Evolutionary conservation across 2,329 filamentous ascomycete species (phyloP).

Genomic region (Fonsecaea erecta): DNA sequence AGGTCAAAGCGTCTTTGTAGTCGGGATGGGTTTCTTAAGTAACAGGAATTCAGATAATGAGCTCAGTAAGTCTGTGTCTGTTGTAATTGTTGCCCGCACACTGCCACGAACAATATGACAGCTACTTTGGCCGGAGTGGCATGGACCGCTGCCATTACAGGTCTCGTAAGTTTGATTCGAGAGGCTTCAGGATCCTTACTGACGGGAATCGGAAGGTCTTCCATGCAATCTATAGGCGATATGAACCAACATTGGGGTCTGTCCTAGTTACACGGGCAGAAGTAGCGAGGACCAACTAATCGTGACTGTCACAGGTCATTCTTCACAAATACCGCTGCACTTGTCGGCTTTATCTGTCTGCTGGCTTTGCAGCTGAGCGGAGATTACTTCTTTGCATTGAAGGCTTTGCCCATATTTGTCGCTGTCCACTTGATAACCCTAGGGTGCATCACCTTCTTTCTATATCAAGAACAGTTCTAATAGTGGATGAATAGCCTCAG

Average conservation of each 20-base stretch:
- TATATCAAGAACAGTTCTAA: too few relatives aligned
- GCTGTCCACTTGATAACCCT: background rate
- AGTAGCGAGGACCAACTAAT: too few relatives aligned
- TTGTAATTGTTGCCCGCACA: too few relatives aligned
- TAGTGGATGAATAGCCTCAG: background rate
- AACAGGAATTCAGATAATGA: too few relatives aligned
- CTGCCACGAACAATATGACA: too few relatives aligned
- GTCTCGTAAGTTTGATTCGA: too few relatives aligned
- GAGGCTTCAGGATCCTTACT: too few relatives aligned
- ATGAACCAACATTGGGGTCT: background rate
- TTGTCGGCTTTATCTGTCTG: background rate
- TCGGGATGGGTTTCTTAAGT: too few relatives aligned
- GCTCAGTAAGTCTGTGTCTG: too few relatives aligned
- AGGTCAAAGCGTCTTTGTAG: too few relatives aligned
- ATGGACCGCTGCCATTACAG: too few relatives aligned
- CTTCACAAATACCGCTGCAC: background rate
- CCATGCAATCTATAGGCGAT: background rate
- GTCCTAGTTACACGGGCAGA: background rate
- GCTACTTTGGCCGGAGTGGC: too few relatives aligned
- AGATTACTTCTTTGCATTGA: background rate
- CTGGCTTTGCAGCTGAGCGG: background rate
- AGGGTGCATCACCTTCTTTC: background rate
- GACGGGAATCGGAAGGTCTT: background rate
- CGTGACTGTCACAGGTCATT: background rate
- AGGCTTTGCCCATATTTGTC: background rate